Base-by-base conservation (phyloP, 176 grass and related monocot genomes). In the Ensete glaucum region DNA sequence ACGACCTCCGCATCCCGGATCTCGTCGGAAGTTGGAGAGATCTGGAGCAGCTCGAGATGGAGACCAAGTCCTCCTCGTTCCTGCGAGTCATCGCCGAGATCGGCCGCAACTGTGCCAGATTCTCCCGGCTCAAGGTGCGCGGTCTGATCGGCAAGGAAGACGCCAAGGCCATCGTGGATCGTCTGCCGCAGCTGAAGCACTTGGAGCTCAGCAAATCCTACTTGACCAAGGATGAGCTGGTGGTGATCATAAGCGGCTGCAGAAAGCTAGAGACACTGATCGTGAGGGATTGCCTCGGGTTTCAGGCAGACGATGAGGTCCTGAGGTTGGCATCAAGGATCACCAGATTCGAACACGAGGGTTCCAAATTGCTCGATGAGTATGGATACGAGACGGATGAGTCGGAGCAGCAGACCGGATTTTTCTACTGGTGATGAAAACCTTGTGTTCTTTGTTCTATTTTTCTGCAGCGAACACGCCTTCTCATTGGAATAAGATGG, bases 151-250 rank as follows among this genome's bases (percentile, higher is more conserved):
- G 34, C 53, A 14, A 50, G 5, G 72, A 74, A 13, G 72, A 74
- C 72, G 72, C 72, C 7, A 56, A 54, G 72, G 72, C 72, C 53
- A 26, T 74, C 53, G 53, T 24, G 23, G 9, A 23, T 23, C 57
- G 72, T 1, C 24, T 74, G 13, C 72, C 53, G 72, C 53, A 56
- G 14, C 21, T 74, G 52, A 74, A n/a, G 72, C 72, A 74, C 52
- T 15, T 74, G 72, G 72, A 74, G 72, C 53, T 74, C 53, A 74
- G 72, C 72, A 74, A 74, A 12, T 74, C 72, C 12, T 74, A 74
- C 53, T 29, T 74, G 52, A 58, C 72, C 53, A 74, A 74, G 72
- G 72, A 74, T 4, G 72, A 74, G 53, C 72, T 74, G 53, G 19
- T 57, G 72, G 52, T 74, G 22, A 29, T 74, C 72, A 74, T 74